A percentile compares a stretch with the other conserved stretches of the same genome.
Evolutionary conservation across 2,329 filamentous ascomycete species (phyloP).

Genomic region (Zalaria sp.): DNA sequence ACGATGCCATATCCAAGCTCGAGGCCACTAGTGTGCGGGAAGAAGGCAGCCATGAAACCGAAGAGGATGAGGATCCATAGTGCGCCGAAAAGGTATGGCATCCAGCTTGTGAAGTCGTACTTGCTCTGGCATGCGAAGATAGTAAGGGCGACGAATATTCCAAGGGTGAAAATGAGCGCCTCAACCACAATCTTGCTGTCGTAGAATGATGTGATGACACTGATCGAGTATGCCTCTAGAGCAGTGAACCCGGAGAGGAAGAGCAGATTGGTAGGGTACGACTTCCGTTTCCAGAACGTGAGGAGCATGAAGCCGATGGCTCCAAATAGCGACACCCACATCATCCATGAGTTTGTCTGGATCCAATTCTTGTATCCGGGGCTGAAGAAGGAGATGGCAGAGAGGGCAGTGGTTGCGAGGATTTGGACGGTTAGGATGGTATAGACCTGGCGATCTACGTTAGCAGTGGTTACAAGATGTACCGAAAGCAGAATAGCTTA

Average conservation of each 20-base stretch:
- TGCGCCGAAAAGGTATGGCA: constrained; percentile 82
- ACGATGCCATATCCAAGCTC: constrained; percentile 79
- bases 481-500: neutral
- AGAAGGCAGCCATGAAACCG: constrained; percentile 82
- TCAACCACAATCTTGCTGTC: constrained; percentile 72
- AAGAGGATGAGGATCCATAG: constrained; percentile 88
- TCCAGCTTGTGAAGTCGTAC: constrained; percentile 97
- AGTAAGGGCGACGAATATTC: constrained; percentile 48
- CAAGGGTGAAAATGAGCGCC: constrained; percentile 71
- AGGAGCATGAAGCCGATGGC: constrained; percentile 72
- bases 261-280: constrained; percentile 80
- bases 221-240: constrained; percentile 86
- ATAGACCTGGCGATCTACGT: constrained; percentile 67
- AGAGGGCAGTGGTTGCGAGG: constrained; percentile 66
- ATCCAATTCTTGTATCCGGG: constrained; percentile 71
- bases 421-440: constrained; percentile 94
- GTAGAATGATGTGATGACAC: constrained; percentile 86
- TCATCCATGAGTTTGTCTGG: constrained; percentile 65
- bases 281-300: constrained; percentile 88
- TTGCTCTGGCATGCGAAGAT: constrained; percentile 93
- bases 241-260: constrained; percentile 86
- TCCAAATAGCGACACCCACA: constrained; percentile 77
- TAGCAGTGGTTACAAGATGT: neutral
- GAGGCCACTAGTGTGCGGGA: constrained; percentile 65
- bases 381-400: constrained; percentile 76